These are phyloP conservation scores for Gnaphalium uliginosum DNA, from an alignment of 129 eudicot species.

Conservation along the genomic window DNA sequence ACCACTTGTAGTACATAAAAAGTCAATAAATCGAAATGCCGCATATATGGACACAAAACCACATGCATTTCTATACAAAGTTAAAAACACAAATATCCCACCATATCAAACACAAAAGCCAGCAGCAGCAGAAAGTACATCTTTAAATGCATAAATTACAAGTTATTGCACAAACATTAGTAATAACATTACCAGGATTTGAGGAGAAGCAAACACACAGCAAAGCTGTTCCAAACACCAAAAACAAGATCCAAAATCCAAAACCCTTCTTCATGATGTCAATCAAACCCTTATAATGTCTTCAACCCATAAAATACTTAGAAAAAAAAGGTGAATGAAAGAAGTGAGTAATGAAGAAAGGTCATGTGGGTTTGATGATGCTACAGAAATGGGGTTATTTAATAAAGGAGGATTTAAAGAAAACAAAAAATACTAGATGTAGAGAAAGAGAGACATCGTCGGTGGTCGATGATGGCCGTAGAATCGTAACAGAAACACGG, in stretches of 20 bases:
- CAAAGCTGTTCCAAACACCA: constrained; percentile 51
- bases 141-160: not conserved
- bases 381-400: not conserved
- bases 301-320: not conserved
- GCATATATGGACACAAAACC: no score
- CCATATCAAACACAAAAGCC: not conserved
- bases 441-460: no score
- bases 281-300: constrained; percentile 19
- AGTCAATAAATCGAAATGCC: constrained; percentile 12
- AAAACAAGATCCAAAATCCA: constrained; percentile 54
- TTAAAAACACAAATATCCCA: not conserved
- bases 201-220: constrained; percentile 32
- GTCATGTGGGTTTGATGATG: constrained; percentile 26
- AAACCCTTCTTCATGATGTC: constrained; percentile 48
- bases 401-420: no score
- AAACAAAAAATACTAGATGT: no score
- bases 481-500: no score
- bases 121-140: constrained; percentile 1
- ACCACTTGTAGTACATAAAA: no score
- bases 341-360: constrained; percentile 27
- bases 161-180: not conserved
- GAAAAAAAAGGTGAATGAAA: constrained; percentile 11
- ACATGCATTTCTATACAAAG: constrained; percentile 9
- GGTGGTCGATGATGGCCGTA: no score
- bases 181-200: constrained; percentile 18